Conservation (phyloP, 1,284 basidiomycete species). For the Coniferiporia sulphurascens region DNA sequence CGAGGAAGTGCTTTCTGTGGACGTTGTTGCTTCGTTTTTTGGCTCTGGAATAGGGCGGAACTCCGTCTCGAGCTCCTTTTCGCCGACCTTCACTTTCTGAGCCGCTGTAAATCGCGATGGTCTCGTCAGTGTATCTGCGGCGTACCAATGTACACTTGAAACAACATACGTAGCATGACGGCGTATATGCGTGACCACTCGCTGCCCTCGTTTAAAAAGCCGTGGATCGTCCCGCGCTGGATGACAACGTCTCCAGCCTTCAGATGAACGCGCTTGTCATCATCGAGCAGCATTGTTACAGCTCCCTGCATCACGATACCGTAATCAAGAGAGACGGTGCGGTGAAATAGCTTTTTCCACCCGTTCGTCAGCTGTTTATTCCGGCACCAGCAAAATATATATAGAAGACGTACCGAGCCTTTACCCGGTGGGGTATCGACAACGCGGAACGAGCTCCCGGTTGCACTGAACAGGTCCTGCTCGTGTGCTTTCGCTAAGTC, state of each 20-base stretch:
- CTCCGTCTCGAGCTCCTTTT: constrained; percentile 5
- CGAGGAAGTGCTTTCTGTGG: neutral
- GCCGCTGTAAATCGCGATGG: neutral
- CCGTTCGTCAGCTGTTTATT: too few species aligned
- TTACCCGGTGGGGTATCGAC: neutral
- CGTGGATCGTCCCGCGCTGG: constrained; percentile 22
- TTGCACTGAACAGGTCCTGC: neutral
- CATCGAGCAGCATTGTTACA: constrained; percentile 18
- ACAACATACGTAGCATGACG: too few species aligned
- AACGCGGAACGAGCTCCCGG: neutral
- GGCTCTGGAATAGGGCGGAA: too few species aligned
- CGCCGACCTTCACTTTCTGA: constrained; percentile 16
- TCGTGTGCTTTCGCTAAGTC: neutral
- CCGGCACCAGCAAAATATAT: too few species aligned
- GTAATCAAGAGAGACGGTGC: constrained; percentile 25
- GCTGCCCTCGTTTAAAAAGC: constrained; percentile 20
- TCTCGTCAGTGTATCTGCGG: too few species aligned
- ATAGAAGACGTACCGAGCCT: neutral
- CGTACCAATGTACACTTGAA: too few species aligned
- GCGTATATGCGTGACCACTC: constrained; percentile 15
- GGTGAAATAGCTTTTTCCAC: constrained; percentile 20
- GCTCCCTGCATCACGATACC: constrained; percentile 21
- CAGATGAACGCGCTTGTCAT: constrained; percentile 3
- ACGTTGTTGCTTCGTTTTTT: neutral
- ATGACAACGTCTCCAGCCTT: constrained; percentile 8